phyloP scores from a whole-genome alignment of 2,329 filamentous ascomycete genomes.

The Alternaria burnsii region DNA sequence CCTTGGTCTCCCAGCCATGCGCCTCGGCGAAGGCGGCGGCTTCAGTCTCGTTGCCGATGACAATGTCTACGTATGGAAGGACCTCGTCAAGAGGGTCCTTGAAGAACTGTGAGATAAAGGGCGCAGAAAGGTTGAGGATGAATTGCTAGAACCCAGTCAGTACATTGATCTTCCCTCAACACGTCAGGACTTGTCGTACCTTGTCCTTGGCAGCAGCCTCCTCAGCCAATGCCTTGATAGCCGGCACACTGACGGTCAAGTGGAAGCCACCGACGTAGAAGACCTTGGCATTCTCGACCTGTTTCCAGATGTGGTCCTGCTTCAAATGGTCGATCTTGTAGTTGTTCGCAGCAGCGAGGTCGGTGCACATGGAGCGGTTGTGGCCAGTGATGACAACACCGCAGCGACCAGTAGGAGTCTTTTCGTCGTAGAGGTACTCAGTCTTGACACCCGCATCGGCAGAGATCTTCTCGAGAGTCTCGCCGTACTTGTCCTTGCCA shows the following conservation, averaged over 20 bases:
- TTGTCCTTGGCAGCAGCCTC: conserved; percentile 92
- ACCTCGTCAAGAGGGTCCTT: conserved; percentile 90
- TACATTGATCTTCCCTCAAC: background rate
- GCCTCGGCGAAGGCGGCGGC: conserved; percentile 85
- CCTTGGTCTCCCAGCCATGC: conserved; percentile 75
- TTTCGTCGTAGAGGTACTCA: conserved; percentile 91
- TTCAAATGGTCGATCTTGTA: conserved; percentile 96
- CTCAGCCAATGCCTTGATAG: conserved; percentile 87
- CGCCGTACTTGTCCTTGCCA: conserved; percentile 94
- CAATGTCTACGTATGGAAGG: conserved; percentile 91
- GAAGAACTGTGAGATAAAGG: conserved; percentile 98
- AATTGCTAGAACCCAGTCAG: conserved; percentile 63
- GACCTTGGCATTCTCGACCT: conserved; percentile 86
- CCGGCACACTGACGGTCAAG: conserved; percentile 92
- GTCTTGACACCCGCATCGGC: conserved; percentile 87
- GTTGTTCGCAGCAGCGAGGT: conserved; percentile 94
- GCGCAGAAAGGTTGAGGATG: conserved; percentile 89
- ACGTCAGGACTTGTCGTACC: conserved; percentile 54
- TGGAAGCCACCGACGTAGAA: conserved; percentile 98
- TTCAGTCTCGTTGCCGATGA: conserved; percentile 97
- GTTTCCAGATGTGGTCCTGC: conserved; percentile 87
- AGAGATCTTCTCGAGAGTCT: conserved; percentile 85
- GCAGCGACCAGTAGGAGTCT: conserved; percentile 87
- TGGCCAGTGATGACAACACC: conserved; percentile 97
- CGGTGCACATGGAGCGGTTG: conserved; percentile 93